A percentile compares a stretch with the other conserved stretches of the same genome.
Conservation (phyloP, 495 filamentous ascomycete species). For the Neurospora sp. region DNA sequence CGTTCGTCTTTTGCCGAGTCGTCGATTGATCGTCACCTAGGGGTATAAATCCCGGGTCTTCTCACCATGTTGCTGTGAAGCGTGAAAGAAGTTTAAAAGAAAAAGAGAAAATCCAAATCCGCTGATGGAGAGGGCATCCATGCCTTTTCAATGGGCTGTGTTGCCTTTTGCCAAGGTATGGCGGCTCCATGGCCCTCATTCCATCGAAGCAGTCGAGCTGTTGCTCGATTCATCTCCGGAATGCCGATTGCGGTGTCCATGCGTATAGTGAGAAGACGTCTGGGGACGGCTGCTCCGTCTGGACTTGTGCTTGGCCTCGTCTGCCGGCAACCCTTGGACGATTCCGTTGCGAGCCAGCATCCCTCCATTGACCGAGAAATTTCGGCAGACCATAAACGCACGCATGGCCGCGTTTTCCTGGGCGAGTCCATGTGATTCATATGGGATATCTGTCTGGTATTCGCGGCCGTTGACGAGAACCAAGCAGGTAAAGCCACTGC, state of each 20-base stretch:
- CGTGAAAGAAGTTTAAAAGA: slow-evolving; percentile 38
- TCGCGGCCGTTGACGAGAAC: slow-evolving; percentile 94
- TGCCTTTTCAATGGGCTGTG: slow-evolving; percentile 1
- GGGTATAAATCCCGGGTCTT: slow-evolving; percentile 22
- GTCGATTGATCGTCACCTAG: slow-evolving; percentile 11
- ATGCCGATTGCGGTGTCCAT: slow-evolving; percentile 24
- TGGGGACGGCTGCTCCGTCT: slow-evolving; percentile 34
- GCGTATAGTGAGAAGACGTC: slow-evolving; percentile 30
- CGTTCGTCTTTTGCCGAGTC: not conserved
- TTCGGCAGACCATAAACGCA: slow-evolving; percentile 95
- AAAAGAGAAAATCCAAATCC: slow-evolving; percentile 10
- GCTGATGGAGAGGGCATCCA: not conserved
- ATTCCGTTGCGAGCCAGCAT: slow-evolving; percentile 76
- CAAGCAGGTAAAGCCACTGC: slow-evolving; percentile 74
- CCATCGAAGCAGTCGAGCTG: slow-evolving; percentile 47
- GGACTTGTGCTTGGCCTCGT: slow-evolving; percentile 39
- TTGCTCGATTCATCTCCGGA: slow-evolving; percentile 45
- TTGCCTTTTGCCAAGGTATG: not conserved
- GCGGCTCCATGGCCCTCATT: slow-evolving; percentile 19
- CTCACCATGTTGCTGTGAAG: slow-evolving; percentile 33
- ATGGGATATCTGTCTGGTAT: slow-evolving; percentile 84
- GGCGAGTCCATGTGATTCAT: slow-evolving; percentile 70
- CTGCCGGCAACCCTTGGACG: slow-evolving; percentile 74
- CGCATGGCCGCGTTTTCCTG: slow-evolving; percentile 94
- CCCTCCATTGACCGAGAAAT: slow-evolving; percentile 96